Evolutionary conservation across 179 eudicot species (phyloP).

Genomic region (Sideroxylon spinosum): DNA sequence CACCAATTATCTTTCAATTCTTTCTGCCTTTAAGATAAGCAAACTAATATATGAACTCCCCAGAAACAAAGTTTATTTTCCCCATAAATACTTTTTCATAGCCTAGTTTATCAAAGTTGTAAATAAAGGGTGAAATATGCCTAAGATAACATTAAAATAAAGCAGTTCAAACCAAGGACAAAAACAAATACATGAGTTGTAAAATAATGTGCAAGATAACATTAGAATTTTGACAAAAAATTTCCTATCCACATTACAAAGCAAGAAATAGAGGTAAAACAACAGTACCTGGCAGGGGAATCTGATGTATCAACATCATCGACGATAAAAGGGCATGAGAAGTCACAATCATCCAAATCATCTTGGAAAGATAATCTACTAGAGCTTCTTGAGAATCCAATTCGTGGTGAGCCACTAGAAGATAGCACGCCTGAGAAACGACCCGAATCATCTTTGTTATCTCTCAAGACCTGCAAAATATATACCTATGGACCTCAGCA

Average conservation of each 20-base stretch:
- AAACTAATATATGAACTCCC: neutral
- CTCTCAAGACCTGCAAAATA: constrained; percentile 54
- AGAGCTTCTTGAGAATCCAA: constrained; percentile 82
- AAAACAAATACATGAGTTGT: too few relatives aligned
- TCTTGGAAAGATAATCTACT: constrained; percentile 87
- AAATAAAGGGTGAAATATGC: too few relatives aligned
- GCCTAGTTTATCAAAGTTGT: too few relatives aligned
- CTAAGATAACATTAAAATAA: too few relatives aligned
- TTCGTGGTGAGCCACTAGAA: constrained; percentile 80
- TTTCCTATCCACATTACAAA: neutral
- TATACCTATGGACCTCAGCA: constrained; percentile 20
- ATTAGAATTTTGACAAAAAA: neutral
- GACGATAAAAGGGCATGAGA: constrained; percentile 84
- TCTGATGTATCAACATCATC: constrained; percentile 84
- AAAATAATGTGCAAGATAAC: too few relatives aligned
- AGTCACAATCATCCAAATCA: constrained; percentile 76
- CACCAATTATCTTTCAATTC: neutral
- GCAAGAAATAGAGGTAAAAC: neutral
- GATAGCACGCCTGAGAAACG: constrained; percentile 84
- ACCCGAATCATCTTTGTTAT: constrained; percentile 81
- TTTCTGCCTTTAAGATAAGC: neutral
- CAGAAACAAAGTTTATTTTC: too few relatives aligned
- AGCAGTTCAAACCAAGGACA: too few relatives aligned
- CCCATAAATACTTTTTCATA: too few relatives aligned
- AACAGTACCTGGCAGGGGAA: constrained; percentile 63